These are phyloP conservation scores for Claviceps spartinae DNA, from an alignment of 2,329 filamentous ascomycete species.

Conservation along the genomic window DNA sequence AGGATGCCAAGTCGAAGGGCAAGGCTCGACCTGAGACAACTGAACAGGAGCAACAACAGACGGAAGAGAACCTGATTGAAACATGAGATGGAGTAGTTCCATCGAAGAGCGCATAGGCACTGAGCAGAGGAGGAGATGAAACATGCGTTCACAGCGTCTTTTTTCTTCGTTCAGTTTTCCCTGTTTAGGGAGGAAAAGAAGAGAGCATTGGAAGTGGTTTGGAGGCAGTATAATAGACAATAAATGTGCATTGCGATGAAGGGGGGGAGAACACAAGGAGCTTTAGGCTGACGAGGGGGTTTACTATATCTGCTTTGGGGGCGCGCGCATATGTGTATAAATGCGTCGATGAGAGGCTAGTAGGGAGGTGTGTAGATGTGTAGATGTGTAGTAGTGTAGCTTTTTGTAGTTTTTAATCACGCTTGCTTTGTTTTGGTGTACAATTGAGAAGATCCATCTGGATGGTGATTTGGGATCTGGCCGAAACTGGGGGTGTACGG, in stretches of 20 bases:
- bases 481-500: neutral
- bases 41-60: slow-evolving; percentile 25
- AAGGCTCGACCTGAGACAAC: slow-evolving; percentile 35
- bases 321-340: neutral
- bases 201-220: neutral
- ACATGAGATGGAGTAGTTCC: slow-evolving; percentile 23
- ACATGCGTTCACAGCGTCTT: neutral
- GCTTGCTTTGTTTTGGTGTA: neutral
- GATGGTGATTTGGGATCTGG: too few species aligned
- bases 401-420: neutral
- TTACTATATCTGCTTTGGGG: neutral
- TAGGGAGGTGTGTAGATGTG: neutral
- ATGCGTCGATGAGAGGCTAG: neutral
- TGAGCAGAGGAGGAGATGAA: neutral
- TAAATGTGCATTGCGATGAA: neutral
- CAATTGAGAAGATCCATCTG: neutral
- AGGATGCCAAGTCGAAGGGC: slow-evolving; percentile 49
- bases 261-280: neutral
- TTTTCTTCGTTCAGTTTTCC: neutral
- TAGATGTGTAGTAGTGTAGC: neutral
- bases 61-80: slow-evolving; percentile 48
- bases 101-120: neutral
- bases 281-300: neutral
- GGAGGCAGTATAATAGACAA: slow-evolving; percentile 1
- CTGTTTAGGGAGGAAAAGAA: neutral